Percentiles rank a stretch among this genome's conserved stretches.
Conservation (phyloP, 768 basidiomycete species). For the Tremella yokohamensis region DNA sequence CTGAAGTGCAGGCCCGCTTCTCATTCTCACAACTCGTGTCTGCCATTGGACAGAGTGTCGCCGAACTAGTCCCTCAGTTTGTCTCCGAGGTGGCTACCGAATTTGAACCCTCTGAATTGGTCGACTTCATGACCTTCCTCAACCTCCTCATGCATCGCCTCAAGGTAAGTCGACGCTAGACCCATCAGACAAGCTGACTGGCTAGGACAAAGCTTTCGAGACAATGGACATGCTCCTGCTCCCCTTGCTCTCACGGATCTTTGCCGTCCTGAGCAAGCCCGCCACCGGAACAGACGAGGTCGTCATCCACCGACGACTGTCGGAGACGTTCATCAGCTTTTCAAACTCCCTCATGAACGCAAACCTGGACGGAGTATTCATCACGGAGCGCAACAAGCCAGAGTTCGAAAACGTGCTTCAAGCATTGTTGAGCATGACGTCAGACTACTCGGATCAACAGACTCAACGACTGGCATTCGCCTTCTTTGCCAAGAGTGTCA, state of each 20-base stretch:
- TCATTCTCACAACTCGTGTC: constrained; percentile 90
- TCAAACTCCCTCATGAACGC: constrained; percentile 75
- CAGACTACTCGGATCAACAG: constrained; percentile 69
- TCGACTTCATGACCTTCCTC: constrained; percentile 94
- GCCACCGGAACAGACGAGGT: constrained; percentile 81
- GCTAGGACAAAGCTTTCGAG: constrained; percentile 74
- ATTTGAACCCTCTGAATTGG: constrained; percentile 85
- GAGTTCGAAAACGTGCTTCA: constrained; percentile 68
- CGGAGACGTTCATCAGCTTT: constrained; percentile 79
- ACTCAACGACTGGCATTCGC: constrained; percentile 75
- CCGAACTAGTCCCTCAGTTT: constrained; percentile 78
- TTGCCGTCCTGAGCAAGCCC: constrained; percentile 72
- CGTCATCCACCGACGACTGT: constrained; percentile 71
- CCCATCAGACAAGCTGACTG: not conserved
- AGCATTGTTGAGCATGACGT: constrained; percentile 67
- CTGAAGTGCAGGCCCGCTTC: constrained; percentile 68
- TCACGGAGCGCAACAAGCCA: constrained; percentile 74
- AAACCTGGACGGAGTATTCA: constrained; percentile 77
- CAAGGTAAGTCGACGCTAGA: constrained; percentile 58
- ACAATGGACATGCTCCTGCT: constrained; percentile 87
- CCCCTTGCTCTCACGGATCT: constrained; percentile 79
- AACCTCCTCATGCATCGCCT: constrained; percentile 84
- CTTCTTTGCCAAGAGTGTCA: constrained; percentile 59
- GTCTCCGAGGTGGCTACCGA: constrained; percentile 87
- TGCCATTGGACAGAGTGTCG: constrained; percentile 79